Conservation (phyloP, 202 grass and related monocot genomes). For the Eragrostis tef region DNA sequence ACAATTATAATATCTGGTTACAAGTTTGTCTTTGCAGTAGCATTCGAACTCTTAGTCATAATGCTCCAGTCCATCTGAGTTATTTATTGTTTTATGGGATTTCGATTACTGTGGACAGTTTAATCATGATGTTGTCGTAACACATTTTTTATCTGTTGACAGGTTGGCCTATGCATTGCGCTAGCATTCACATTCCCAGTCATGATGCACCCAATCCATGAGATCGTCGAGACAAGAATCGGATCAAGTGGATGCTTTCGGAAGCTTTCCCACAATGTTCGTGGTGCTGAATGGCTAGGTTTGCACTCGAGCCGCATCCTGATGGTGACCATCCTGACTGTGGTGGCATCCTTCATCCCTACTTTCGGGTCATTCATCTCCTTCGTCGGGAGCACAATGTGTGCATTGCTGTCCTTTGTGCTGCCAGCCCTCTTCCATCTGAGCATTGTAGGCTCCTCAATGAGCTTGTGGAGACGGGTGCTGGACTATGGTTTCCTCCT, state of each 20-base stretch:
- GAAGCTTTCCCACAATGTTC: constrained; percentile 51
- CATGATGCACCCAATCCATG: constrained; percentile 94
- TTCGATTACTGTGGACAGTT: background rate
- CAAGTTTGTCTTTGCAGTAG: constrained; percentile 62
- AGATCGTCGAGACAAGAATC: constrained; percentile 72
- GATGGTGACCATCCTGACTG: constrained; percentile 45
- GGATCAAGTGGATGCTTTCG: constrained; percentile 67
- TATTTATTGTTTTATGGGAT: background rate
- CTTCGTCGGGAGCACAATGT: constrained; percentile 84
- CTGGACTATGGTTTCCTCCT: constrained; percentile 68
- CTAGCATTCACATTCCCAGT: constrained; percentile 85
- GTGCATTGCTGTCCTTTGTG: constrained; percentile 81
- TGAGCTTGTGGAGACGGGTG: constrained; percentile 51
- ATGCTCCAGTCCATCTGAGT: constrained; percentile 58
- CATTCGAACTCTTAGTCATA: constrained; percentile 66
- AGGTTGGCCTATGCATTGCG: constrained; percentile 83
- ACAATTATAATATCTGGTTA: constrained; percentile 28
- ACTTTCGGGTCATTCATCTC: constrained; percentile 76
- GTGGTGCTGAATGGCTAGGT: constrained; percentile 45
- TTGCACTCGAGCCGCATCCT: constrained; percentile 66
- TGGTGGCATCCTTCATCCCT: constrained; percentile 81
- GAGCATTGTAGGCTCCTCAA: constrained; percentile 63
- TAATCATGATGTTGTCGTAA: background rate
- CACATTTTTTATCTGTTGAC: constrained; percentile 38
- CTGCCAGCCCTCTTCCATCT: constrained; percentile 79